These are phyloP conservation scores for Ehretia macrophylla DNA, from an alignment of 257 asterid species.

Conservation along the genomic window DNA sequence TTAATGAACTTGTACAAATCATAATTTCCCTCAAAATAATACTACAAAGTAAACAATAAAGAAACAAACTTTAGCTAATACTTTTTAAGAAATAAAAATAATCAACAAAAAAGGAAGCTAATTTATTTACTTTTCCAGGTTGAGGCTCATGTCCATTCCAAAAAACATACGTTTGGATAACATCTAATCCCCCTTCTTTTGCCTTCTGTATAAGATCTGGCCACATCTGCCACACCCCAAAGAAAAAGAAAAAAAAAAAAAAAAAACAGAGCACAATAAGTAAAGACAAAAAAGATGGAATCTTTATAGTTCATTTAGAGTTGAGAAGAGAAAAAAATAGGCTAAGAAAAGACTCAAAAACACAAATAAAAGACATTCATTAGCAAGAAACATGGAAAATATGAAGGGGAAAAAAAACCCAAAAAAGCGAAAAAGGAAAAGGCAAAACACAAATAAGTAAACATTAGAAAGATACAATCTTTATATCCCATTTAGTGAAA, in stretches of 20 bases:
- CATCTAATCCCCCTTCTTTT: slow-evolving; percentile 94
- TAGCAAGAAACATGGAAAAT: not conserved
- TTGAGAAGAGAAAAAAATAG: not conserved
- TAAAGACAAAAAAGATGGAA: not conserved
- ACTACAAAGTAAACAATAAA: slow-evolving; percentile 16
- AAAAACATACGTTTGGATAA: slow-evolving; percentile 91
- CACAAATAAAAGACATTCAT: not conserved
- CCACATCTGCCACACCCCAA: slow-evolving; percentile 75
- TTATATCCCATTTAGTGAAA: not conserved
- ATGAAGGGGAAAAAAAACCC: not conserved
- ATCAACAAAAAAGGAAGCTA: not conserved
- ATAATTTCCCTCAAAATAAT: slow-evolving; percentile 29
- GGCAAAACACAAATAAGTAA: no score
- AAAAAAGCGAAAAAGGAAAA: not conserved
- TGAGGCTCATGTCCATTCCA: slow-evolving; percentile 99
- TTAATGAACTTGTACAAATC: slow-evolving; percentile 31
- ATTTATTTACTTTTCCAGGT: slow-evolving; percentile 64
- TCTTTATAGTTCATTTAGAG: not conserved
- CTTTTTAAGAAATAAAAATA: not conserved
- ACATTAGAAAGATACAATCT: no score
- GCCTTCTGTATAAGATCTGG: slow-evolving; percentile 96
- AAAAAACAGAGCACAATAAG: not conserved
- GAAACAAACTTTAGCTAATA: slow-evolving; percentile 7
- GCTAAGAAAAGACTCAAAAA: no score
- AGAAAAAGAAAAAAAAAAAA: not conserved